Base-by-base conservation (phyloP, 306 rosid genomes). In the Rosa multiflora region DNA sequence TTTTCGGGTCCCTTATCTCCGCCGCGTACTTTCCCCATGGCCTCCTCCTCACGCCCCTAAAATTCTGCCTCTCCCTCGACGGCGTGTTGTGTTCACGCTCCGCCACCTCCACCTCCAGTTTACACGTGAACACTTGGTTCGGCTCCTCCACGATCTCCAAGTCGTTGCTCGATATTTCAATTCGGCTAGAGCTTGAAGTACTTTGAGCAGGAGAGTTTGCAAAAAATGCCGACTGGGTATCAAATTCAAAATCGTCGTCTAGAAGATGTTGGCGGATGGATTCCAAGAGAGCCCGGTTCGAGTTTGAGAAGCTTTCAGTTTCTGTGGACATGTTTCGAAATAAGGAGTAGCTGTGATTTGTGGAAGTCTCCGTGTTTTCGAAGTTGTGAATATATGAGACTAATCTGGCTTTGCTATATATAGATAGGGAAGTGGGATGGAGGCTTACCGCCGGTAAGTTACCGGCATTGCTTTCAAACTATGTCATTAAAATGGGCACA, bases 21-120 rank as follows among this genome's bases (percentile, higher is more conserved):
- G 91, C 91, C 0, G 90, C 88, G 23, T 82, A 88, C 81, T 86
- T 88, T 1, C 93, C 93, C 93, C 88, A 86, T 0, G 88, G 88
- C 82, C 91, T 77, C 10, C 88, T 83, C 76, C 91, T 74, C 72
- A 86, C 91, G 10, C 91, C 91, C 49, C 82, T 44, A 56, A 59
- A 89, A 5, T 29, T 29, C 1, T 59, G 84, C 56, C n/a, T 70
- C 72, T 71, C 62, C 4, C 18, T 5, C 0, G 29, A 74, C 55
- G 78, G 52, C 59, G 35, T 73, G 10, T 61, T 37, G 4, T 14
- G 1, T 14, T 1, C 68, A 74, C 26, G 35, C 53, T 63, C 68
- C 21, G n/a, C 40, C 78, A n/a, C 46, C 3, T 7, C 47, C 20
- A 26, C 40, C 4, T 64, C 44, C 0, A 35, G 13, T 14, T 35